Conservation (phyloP, 768 basidiomycete species). For the Suillus ampliporus region DNA sequence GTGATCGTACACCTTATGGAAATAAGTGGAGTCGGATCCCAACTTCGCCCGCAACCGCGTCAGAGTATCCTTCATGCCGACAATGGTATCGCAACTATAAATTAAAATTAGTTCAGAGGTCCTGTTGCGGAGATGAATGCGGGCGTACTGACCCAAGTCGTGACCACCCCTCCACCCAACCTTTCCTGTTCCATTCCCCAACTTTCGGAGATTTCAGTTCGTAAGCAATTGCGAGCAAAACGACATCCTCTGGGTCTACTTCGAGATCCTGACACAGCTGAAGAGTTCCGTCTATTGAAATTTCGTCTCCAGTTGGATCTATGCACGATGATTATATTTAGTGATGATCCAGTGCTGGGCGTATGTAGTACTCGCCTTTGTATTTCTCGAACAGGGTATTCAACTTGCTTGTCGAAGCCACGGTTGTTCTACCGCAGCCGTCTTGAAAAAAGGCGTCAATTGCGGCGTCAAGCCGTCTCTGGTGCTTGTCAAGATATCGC, state of each 20-base stretch:
- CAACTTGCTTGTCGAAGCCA: slow-evolving; percentile 60
- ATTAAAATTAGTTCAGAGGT: slow-evolving; percentile 1
- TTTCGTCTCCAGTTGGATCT: slow-evolving; percentile 68
- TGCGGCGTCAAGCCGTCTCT: slow-evolving; percentile 69
- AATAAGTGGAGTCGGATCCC: slow-evolving; percentile 68
- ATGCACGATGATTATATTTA: slow-evolving; percentile 9
- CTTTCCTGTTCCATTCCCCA: slow-evolving; percentile 71
- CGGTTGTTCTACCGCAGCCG: slow-evolving; percentile 15
- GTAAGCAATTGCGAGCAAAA: slow-evolving; percentile 80
- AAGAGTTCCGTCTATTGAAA: slow-evolving; percentile 82
- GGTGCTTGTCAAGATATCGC: slow-evolving; percentile 69
- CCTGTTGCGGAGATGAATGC: slow-evolving; percentile 1
- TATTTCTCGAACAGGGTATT: slow-evolving; percentile 67
- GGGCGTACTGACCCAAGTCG: slow-evolving; percentile 57
- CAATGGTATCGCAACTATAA: slow-evolving; percentile 66
- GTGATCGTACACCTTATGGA: slow-evolving; percentile 76
- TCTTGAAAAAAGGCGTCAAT: slow-evolving; percentile 76
- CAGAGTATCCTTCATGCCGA: slow-evolving; percentile 63
- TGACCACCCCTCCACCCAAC: slow-evolving; percentile 87
- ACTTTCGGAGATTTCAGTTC: slow-evolving; percentile 78
- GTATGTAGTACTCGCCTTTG: slow-evolving; percentile 52
- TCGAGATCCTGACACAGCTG: slow-evolving; percentile 71
- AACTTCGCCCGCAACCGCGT: slow-evolving; percentile 61
- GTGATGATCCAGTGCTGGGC: neutral
- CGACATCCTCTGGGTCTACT: slow-evolving; percentile 81